Evolutionary conservation across 1,139 yeast species (phyloP).

Genomic region (Diutina mesorugosa): DNA sequence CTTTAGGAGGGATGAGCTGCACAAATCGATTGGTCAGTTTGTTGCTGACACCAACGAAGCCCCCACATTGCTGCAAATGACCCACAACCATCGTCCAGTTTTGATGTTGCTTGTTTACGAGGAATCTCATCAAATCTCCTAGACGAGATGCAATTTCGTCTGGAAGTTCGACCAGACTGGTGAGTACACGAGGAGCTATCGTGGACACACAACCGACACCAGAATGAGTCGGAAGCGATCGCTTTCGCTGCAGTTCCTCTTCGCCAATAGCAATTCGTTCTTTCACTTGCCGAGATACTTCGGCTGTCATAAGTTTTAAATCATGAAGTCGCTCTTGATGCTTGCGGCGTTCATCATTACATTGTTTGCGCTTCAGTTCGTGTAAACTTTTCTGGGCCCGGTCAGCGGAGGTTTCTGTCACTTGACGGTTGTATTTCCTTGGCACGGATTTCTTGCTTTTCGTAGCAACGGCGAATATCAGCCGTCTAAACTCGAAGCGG

Average conservation of each 20-base stretch:
- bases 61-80: slow-evolving; percentile 26
- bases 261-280: neutral
- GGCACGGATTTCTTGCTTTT: neutral
- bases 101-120: slow-evolving; percentile 31
- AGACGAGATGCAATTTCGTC: slow-evolving; percentile 25
- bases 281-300: neutral
- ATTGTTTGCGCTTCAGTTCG: neutral
- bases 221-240: neutral
- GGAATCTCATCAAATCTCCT: slow-evolving; percentile 32
- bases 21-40: slow-evolving; percentile 30
- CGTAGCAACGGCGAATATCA: neutral
- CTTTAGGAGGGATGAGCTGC: slow-evolving; percentile 27
- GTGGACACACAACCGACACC: neutral
- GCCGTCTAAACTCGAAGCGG: neutral
- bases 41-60: slow-evolving; percentile 23
- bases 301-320: neutral
- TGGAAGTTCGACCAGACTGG: slow-evolving; percentile 21
- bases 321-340: neutral
- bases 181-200: neutral
- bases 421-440: neutral
- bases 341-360: neutral
- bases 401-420: neutral
- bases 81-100: slow-evolving; percentile 45
- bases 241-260: neutral
- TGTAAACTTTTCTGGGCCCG: neutral